Conservation (phyloP, 345 rosid genomes). For the Melaleuca alternifolia region DNA sequence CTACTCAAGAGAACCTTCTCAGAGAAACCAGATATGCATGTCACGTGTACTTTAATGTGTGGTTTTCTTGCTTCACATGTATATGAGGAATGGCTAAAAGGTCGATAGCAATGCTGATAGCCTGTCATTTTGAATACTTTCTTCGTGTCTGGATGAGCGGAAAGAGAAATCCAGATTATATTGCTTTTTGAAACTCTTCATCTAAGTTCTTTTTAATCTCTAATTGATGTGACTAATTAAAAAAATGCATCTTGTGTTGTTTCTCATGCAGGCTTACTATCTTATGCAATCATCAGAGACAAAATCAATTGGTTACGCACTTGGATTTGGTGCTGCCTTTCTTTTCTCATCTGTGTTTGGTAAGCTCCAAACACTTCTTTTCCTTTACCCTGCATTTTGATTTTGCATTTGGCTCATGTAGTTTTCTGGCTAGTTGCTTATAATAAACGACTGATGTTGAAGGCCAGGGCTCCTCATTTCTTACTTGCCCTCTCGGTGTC, state of each 20-base stretch:
- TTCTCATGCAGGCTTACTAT: slow-evolving; percentile 38
- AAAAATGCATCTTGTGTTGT: not conserved
- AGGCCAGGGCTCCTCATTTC: not conserved
- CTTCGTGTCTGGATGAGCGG: not conserved
- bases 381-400: not conserved
- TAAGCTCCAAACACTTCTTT: slow-evolving; percentile 7
- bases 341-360: slow-evolving; percentile 71
- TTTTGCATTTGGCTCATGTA: not conserved
- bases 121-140: not conserved
- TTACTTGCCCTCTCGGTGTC: not conserved
- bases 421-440: not conserved
- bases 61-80: not conserved
- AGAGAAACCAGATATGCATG: not conserved
- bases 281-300: slow-evolving; percentile 66
- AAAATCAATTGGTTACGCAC: slow-evolving; percentile 55
- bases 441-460: not conserved
- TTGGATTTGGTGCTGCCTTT: slow-evolving; percentile 73
- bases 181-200: not conserved
- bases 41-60: not conserved
- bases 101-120: not conserved
- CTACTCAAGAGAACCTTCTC: not conserved
- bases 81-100: not conserved
- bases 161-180: not conserved
- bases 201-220: not conserved
- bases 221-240: not conserved